Percentiles rank a stretch among this genome's conserved stretches.
phyloP scores from a whole-genome alignment of 2,329 filamentous ascomycete genomes.

The Verticillium klebahnii region DNA sequence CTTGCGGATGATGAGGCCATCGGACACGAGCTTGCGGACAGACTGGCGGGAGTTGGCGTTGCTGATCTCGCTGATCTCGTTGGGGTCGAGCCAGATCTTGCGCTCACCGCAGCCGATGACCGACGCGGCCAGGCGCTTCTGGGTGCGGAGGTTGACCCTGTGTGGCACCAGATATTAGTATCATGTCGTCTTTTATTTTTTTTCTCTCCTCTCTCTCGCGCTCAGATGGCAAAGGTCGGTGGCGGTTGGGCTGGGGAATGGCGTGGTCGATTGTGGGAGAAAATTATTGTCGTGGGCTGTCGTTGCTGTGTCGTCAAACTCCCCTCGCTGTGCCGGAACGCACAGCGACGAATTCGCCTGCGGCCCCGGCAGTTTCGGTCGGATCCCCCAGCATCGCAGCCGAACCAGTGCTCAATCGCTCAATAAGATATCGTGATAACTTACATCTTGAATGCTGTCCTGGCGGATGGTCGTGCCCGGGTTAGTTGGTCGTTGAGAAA shows the following conservation, averaged over 20 bases:
- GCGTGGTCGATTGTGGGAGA: neutral
- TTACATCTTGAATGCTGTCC: constrained; percentile 35
- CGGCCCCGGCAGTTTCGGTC: neutral
- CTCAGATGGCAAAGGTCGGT: neutral
- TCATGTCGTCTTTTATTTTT: neutral
- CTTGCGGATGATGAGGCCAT: constrained; percentile 99
- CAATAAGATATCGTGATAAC: constrained; percentile 13
- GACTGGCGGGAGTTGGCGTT: constrained; percentile 99
- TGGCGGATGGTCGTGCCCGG: constrained; percentile 30
- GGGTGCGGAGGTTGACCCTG: constrained; percentile 99
- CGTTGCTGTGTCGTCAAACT: neutral
- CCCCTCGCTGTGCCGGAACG: neutral
- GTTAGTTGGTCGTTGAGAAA: constrained; percentile 22
- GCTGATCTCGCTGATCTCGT: constrained; percentile 98
- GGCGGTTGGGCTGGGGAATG: neutral
- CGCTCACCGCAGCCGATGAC: constrained; percentile 98
- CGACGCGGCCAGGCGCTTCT: constrained; percentile 99
- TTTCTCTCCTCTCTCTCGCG: neutral
- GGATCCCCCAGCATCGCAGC: neutral
- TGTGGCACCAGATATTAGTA: constrained; percentile 14
- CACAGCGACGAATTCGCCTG: neutral
- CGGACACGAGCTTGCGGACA: constrained; percentile 97
- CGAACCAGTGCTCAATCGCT: neutral
- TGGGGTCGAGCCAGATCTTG: constrained; percentile 99
- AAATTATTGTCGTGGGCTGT: neutral